Percentiles rank a stretch among this genome's conserved stretches.
Conservation (phyloP, 2,329 filamentous ascomycete genomes). For the Fusarium buxicola region DNA sequence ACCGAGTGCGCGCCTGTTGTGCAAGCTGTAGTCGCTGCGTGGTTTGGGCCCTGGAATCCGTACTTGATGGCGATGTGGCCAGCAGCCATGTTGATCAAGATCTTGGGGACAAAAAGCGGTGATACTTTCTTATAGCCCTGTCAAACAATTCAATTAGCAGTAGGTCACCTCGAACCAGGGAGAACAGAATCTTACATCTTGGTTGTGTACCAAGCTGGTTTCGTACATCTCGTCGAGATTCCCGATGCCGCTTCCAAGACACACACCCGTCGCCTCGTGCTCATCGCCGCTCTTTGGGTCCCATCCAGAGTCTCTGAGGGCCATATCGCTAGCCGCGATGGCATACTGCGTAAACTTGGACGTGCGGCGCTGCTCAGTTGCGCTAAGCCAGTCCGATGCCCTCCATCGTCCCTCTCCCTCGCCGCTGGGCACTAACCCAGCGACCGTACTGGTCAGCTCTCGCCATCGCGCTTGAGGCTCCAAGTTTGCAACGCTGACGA, state of each 20-base stretch:
- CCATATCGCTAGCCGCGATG: slow-evolving; percentile 86
- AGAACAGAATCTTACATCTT: slow-evolving; percentile 68
- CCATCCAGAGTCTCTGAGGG: slow-evolving; percentile 86
- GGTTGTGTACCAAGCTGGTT: slow-evolving; percentile 80
- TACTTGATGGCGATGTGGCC: slow-evolving; percentile 95
- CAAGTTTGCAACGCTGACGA: slow-evolving; percentile 76
- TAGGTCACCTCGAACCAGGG: not conserved
- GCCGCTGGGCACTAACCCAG: slow-evolving; percentile 77
- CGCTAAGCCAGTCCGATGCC: slow-evolving; percentile 64
- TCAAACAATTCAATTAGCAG: slow-evolving; percentile 28
- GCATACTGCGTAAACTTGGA: slow-evolving; percentile 94
- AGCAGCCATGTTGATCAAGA: slow-evolving; percentile 94
- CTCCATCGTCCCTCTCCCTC: slow-evolving; percentile 60
- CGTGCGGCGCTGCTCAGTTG: slow-evolving; percentile 77
- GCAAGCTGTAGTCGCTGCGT: slow-evolving; percentile 92
- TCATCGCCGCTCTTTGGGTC: slow-evolving; percentile 69
- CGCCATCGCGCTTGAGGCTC: slow-evolving; percentile 70
- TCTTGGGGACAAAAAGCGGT: slow-evolving; percentile 90
- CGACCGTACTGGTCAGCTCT: slow-evolving; percentile 84
- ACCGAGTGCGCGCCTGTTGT: slow-evolving; percentile 96
- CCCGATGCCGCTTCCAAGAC: slow-evolving; percentile 94
- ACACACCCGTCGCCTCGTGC: slow-evolving; percentile 85
- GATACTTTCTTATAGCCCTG: slow-evolving; percentile 94
- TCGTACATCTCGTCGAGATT: slow-evolving; percentile 92
- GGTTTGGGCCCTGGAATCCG: slow-evolving; percentile 90